Evolutionary conservation across 805 yeast genomes (phyloP), one percentile per base, ranked within the genome.

Genomic region (Wickerhamiella spandovensis): DNA sequence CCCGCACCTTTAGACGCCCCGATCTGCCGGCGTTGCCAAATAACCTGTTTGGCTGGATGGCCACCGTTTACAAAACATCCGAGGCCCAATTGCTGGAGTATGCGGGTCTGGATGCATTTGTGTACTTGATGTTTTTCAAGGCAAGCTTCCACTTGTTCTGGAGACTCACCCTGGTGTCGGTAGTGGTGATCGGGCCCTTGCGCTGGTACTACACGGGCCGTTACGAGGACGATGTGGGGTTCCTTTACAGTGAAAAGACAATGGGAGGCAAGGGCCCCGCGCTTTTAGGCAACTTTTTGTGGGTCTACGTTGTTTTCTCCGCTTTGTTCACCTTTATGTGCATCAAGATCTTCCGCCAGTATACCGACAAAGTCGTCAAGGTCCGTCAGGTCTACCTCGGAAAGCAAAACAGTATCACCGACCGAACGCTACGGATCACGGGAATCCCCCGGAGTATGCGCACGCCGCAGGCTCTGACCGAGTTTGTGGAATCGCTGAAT

Each of bases 61-160:
- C 80, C 0, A 76, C 79, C 0, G 67, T 90, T 13, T 76, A 76
- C 61, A 65, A 65, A 12, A 79, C 89, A 18, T 71, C 74, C 23
- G 97, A 90, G 57, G 72, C 76, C 15, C 88, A 87, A 51, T 76
- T 92, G 1, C 72, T 90, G 47, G 90, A 87, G 53, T 82, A 81
- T 60, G 95, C 97, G 2, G 98, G 98, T 0, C 67, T 90, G 43
- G 98, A 90, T 67, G 97, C 97, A 0, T 88, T 77, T 67, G 97
- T 92, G 46, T 90, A 85, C 61, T 67, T 90, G 30, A 88, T 88
- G 3, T 89, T 90, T 63, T 92, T 92, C 74, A 82, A 84, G 53
- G 85, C 88, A 84, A 77, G 92, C 53, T 84, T 89, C 46, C 78
- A 78, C 62, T 69, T 85, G 8, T 65, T 90, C 22, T 66, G 77